These are phyloP conservation scores for Sanghuangporus baumii DNA, from an alignment of 1,284 basidiomycete genomes.

Conservation along the genomic window DNA sequence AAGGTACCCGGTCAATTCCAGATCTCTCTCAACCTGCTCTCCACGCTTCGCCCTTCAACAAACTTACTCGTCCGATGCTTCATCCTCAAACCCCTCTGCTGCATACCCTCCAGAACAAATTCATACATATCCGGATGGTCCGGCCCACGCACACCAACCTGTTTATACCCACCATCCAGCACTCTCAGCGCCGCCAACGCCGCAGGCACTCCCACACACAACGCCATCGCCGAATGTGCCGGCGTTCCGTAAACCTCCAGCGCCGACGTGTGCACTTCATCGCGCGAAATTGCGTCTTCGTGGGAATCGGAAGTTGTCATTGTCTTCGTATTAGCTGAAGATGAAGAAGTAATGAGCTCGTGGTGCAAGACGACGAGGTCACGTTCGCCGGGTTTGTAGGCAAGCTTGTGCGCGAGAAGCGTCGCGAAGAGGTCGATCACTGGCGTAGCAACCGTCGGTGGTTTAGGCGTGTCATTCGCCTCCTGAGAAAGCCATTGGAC, in stretches of 20 bases:
- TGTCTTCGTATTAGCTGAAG: not conserved
- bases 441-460: conserved; percentile 39
- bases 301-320: not conserved
- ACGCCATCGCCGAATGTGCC: conserved; percentile 77
- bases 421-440: conserved; percentile 79
- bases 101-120: conserved; percentile 56
- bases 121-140: conserved; percentile 51
- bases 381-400: conserved; percentile 68
- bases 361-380: conserved; percentile 90
- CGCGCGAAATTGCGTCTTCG: conserved; percentile 23
- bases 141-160: conserved; percentile 63
- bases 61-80: conserved; percentile 38
- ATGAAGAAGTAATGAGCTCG: conserved; percentile 53
- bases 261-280: conserved; percentile 69
- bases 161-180: conserved; percentile 47
- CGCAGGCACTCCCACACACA: conserved; percentile 83
- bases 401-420: conserved; percentile 71
- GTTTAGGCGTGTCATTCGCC: conserved; percentile 34
- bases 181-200: conserved; percentile 74
- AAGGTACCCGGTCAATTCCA: not conserved
- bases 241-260: conserved; percentile 69
- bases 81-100: conserved; percentile 62
- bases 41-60: not conserved
- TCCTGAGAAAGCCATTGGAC: conserved; percentile 50
- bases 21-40: conserved; percentile 7